Evolutionary conservation across 345 rosid genomes (phyloP), one percentile per base, ranked within the genome.

Genomic region (Pelargonium nanum): DNA sequence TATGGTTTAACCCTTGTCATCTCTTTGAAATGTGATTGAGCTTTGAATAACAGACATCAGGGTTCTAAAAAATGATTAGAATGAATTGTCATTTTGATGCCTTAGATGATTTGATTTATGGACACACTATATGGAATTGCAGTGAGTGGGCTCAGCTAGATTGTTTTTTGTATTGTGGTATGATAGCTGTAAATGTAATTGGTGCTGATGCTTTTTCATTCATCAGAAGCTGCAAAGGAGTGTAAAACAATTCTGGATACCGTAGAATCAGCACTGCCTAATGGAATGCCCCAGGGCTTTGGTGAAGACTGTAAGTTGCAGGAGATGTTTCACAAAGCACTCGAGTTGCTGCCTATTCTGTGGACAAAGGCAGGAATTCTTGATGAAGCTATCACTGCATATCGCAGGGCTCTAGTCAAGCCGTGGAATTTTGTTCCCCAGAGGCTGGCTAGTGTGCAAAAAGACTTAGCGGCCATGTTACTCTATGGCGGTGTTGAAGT

Each of bases 221-320:
- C 56, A 69, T 58, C 78, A 93, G 99, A 86, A 74, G 97, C 96
- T 77, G 99, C 93, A 22, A 84, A 79, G 76, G 96, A 90, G 76
- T 90, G 99, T 78, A 78, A 80, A 60, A 65, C 80, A 57, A 86
- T 90, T 24, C 55, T 90, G 68, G 91, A 86, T 34, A 70, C 77
- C 22, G 81, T 86, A 68, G 99, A 88, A 72, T 72, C 89, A 57
- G 89, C 89, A 20, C 67, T 86, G 26, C 95, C 95, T 9, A 75
- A 68, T 64, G 95, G 97, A 32, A 81, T 86, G 80, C 81, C 79
- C 23, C 72, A 75, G 44, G 78, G 78, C 45, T 68, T 77, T 61
- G 78, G 65, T 56, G 89, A 83, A 57, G 85, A 82, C 57, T 79
- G 81, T 81, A 94, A 86, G 73, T 68, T 94, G 67, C 84, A 84